These are phyloP conservation scores for Monilinia vaccinii-corymbosi DNA, from an alignment of 2,329 filamentous ascomycete genomes.

Conservation along the genomic window DNA sequence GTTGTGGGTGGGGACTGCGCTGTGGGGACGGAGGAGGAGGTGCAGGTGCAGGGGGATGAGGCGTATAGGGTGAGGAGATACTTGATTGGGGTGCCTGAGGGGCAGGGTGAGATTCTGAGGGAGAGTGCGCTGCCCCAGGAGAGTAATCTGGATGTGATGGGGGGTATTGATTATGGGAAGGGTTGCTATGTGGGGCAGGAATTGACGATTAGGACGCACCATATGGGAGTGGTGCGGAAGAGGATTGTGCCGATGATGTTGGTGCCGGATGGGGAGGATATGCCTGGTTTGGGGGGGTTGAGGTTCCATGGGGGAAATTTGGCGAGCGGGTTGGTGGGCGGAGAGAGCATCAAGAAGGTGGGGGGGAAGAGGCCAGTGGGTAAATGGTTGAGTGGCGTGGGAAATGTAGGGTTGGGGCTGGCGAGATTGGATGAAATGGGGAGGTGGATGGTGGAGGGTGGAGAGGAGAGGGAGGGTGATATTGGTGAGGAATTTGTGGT, in stretches of 20 bases:
- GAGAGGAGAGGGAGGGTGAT: conserved; percentile 46
- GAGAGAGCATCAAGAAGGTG: conserved; percentile 24
- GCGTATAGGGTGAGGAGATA: conserved; percentile 48
- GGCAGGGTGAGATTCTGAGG: conserved; percentile 64
- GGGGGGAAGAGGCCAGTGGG: conserved; percentile 57
- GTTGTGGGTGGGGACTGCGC: conserved; percentile 31
- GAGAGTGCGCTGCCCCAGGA: conserved; percentile 75
- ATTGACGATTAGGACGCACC: conserved; percentile 88
- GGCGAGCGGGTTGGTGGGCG: conserved; percentile 37
- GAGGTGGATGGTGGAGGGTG: conserved; percentile 52
- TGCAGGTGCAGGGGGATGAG: neutral
- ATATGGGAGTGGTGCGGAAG: conserved; percentile 89
- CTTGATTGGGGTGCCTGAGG: conserved; percentile 74
- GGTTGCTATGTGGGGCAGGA: conserved; percentile 97
- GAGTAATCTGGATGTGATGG: conserved; percentile 78
- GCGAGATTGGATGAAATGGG: conserved; percentile 91
- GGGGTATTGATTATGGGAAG: conserved; percentile 85
- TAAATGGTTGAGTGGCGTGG: conserved; percentile 69
- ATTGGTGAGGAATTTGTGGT: conserved; percentile 38
- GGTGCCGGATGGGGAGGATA: conserved; percentile 42
- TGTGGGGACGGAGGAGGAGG: conserved; percentile 30
- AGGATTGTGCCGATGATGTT: conserved; percentile 73
- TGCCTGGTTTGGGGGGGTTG: conserved; percentile 40
- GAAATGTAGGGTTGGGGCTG: conserved; percentile 78
- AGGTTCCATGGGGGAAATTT: conserved; percentile 33